These are phyloP conservation scores for Inonotus hispidus DNA, from an alignment of 1,284 basidiomycete genomes.

Conservation along the genomic window DNA sequence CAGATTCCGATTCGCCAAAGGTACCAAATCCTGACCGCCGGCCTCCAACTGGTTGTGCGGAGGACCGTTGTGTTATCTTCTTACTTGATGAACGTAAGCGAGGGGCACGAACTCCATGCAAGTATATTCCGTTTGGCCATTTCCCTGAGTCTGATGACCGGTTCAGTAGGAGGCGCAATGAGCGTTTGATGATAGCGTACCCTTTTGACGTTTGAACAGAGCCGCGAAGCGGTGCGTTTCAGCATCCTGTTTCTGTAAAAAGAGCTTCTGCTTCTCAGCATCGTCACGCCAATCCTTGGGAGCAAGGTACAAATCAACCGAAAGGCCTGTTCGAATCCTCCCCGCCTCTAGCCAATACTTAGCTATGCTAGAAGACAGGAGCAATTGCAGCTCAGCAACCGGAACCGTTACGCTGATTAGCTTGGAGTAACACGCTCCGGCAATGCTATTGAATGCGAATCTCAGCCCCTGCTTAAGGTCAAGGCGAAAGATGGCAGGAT, in stretches of 20 bases:
- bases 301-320: conserved; percentile 65
- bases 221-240: conserved; percentile 10
- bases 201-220: not conserved
- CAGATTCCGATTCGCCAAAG: conserved; percentile 47
- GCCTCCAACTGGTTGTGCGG: not conserved
- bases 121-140: conserved; percentile 6
- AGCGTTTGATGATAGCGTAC: not conserved
- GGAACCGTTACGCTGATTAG: conserved; percentile 54
- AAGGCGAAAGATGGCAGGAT: conserved; percentile 50
- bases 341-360: conserved; percentile 69
- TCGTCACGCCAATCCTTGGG: conserved; percentile 52
- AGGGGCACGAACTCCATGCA: conserved; percentile 1
- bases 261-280: conserved; percentile 54
- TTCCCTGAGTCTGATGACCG: not conserved
- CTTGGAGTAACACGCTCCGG: conserved; percentile 58
- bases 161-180: not conserved
- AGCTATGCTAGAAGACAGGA: conserved; percentile 37
- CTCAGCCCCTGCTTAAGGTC: conserved; percentile 55
- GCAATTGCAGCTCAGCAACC: conserved; percentile 37
- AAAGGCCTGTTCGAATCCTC: conserved; percentile 46
- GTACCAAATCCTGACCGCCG: not conserved
- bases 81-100: not conserved
- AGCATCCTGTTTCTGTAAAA: conserved; percentile 67
- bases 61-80: not conserved
- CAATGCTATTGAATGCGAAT: conserved; percentile 69